Evolutionary conservation across 2,329 filamentous ascomycete species (phyloP), one percentile per base, ranked within the genome.

Genomic region (Geosmithia morbida): DNA sequence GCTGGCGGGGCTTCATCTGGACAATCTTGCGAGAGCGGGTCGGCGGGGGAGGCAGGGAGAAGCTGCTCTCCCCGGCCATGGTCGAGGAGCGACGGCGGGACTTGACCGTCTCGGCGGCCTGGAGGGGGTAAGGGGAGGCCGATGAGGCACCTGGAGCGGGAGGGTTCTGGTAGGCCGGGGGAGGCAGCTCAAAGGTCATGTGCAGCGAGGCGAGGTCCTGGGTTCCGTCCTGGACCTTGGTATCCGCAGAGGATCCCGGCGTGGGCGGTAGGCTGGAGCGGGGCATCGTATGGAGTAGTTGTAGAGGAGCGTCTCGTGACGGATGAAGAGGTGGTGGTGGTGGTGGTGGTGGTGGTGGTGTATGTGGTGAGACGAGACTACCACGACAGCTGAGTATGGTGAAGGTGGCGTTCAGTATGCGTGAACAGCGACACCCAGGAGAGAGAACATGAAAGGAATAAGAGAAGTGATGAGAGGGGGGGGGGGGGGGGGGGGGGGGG

Each of bases 1-100:
- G 19, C 41, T 46, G 52, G 22, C 69, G 66, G 17, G 77, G 90
- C 65, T 94, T 95, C 89, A 97, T 95, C 66, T 97, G 90, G 49
- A 97, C 97, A 61, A 98, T 97, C 68, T 94, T 97, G 57, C 90
- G 83, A 41, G 87, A 86, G 52, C 90, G 75, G 2, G 89, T 95
- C 0, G 92, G 92, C 16, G 90, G 92, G 10, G 92, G 92, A 18
- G 92, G 92, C 16, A 98, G 75, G 10, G 85, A 76, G 61, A 95
- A 94, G 66, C 58, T 14, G 29, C 37, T 16, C 18, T 29, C 44
- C 7, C 18, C 26, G 45, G 59, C 61, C 17, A 67, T 62, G 13
- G 69, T 61, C 16, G 75, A 72, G 0, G 71, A 68, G 41, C 75
- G 67, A 48, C 75, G 66, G 46, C 73, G 66, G n/a, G 70, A 66